These are phyloP conservation scores for Mycena leptocephala DNA, from an alignment of 768 basidiomycete species.

Conservation along the genomic window DNA sequence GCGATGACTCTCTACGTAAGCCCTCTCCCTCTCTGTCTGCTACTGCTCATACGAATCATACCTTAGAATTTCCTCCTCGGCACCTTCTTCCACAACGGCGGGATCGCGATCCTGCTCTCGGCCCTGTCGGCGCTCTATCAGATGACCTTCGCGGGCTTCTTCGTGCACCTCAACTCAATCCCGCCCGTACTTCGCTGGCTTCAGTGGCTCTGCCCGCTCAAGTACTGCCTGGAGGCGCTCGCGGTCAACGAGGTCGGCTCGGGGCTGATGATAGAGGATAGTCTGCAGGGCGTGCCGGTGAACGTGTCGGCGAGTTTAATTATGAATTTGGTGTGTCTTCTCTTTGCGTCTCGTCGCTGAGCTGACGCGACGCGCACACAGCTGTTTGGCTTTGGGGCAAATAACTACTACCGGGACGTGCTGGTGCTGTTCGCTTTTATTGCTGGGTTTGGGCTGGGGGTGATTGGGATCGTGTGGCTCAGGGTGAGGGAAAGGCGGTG, in stretches of 20 bases:
- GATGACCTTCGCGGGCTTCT: slow-evolving; percentile 94
- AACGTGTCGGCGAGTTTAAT: slow-evolving; percentile 86
- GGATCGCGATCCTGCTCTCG: slow-evolving; percentile 92
- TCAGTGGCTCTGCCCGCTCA: slow-evolving; percentile 91
- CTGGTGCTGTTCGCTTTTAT: slow-evolving; percentile 91
- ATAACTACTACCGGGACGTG: slow-evolving; percentile 93
- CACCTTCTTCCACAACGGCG: slow-evolving; percentile 86
- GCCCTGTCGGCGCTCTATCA: slow-evolving; percentile 84
- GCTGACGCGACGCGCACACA: slow-evolving; percentile 43
- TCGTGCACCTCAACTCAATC: slow-evolving; percentile 88
- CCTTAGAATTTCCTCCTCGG: slow-evolving; percentile 93
- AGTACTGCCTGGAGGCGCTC: slow-evolving; percentile 88
- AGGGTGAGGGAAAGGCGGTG: slow-evolving; percentile 84
- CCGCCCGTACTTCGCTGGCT: slow-evolving; percentile 96
- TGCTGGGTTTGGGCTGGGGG: slow-evolving; percentile 79
- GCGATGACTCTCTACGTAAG: slow-evolving; percentile 90
- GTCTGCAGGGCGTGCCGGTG: slow-evolving; percentile 86
- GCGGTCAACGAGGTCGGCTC: slow-evolving; percentile 94
- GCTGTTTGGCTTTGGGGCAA: slow-evolving; percentile 89
- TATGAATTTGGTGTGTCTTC: slow-evolving; percentile 80
- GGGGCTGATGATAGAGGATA: slow-evolving; percentile 88
- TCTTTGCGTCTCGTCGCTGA: slow-evolving; percentile 1
- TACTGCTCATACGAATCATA: not conserved
- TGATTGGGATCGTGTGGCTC: slow-evolving; percentile 86
- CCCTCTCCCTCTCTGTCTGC: slow-evolving; percentile 26